Evolutionary conservation across 192 early-diverging fungal genomes (phyloP).

Genomic region (Podila epicladia): DNA sequence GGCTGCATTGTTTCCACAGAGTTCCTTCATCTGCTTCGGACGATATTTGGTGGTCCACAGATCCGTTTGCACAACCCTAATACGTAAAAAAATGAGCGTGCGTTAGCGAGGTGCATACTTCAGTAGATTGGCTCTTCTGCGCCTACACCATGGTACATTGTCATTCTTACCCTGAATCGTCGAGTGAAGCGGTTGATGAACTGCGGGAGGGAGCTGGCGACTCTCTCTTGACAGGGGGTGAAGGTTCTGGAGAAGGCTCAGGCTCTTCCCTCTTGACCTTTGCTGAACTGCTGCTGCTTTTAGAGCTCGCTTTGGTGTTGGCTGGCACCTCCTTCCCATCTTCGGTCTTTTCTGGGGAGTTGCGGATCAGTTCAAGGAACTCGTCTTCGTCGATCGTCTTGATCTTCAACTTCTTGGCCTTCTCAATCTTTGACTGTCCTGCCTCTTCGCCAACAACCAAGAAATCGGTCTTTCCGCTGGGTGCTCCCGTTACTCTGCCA

Average conservation of each 20-base stretch:
- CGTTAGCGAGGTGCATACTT: neutral
- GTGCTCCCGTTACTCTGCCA: constrained; percentile 76
- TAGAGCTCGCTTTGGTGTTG: constrained; percentile 25
- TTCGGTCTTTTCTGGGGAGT: constrained; percentile 54
- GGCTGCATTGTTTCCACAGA: constrained; percentile 86
- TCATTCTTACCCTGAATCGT: too few species aligned
- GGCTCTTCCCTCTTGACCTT: constrained; percentile 10
- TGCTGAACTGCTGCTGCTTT: constrained; percentile 6
- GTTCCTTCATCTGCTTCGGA: constrained; percentile 78
- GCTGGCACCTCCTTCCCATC: constrained; percentile 20
- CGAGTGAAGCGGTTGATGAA: neutral
- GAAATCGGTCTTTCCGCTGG: constrained; percentile 87
- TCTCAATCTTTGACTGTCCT: constrained; percentile 85
- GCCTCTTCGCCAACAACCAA: constrained; percentile 89
- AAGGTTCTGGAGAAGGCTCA: neutral
- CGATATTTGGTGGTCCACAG: constrained; percentile 98
- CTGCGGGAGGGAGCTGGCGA: neutral
- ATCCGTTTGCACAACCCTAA: constrained; percentile 31
- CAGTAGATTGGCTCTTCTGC: too few species aligned
- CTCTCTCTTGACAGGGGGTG: neutral
- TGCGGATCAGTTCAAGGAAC: constrained; percentile 82
- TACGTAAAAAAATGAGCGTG: neutral
- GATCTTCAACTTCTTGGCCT: constrained; percentile 74
- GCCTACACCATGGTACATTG: too few species aligned
- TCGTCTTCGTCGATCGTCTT: constrained; percentile 86